Evolutionary conservation across 495 filamentous ascomycete genomes (phyloP), one percentile per base, ranked within the genome.

Genomic region (Aspergillus sparsus): DNA sequence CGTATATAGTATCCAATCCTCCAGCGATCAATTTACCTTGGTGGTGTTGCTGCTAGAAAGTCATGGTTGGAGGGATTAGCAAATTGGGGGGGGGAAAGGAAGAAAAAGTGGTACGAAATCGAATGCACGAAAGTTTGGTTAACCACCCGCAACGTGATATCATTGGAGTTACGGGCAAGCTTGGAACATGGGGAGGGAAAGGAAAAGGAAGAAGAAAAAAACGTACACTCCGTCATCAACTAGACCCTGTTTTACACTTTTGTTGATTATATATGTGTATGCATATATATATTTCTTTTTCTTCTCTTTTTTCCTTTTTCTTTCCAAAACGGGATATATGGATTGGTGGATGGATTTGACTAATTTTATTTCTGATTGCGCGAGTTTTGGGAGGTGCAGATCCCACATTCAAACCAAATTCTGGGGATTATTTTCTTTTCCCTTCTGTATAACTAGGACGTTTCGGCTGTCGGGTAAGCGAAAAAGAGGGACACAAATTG

Each of bases 221-320:
- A 57, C 62, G 55, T 53, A 68, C 70, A 55, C 55, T 70, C 71
- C 68, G 68, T 71, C 68, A 73, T 73, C 68, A 68, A 67, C 15
- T 49, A 6, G 32, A 31, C 37, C 4, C 37, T 41, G 37, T 45
- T 36, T 21, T 18, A 42, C 11, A 6, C 52, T 39, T 27, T 44
- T 55, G 7, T 21, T 55, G 21, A 27, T 27, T 27, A 27, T 27
- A 27, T 27, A 27, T 27, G 21, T 27, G 21, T 27, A 27, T 27
- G 21, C 21, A 27, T 27, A 27, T 27, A 27, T 27, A 27, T 27
- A 27, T 27, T 27, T 27, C 21, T 27, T 27, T 27, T 27, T 27
- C 21, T 27, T 27, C 21, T 27, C 21, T 27, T 27, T 27, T 27
- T 27, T 27, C 21, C 1, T 27, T 27, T 27, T 27, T 27, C 21